Percentiles rank a stretch among this genome's conserved stretches.
phyloP scores from a whole-genome alignment of 345 rosid species.

The Stellera chamaejasme region DNA sequence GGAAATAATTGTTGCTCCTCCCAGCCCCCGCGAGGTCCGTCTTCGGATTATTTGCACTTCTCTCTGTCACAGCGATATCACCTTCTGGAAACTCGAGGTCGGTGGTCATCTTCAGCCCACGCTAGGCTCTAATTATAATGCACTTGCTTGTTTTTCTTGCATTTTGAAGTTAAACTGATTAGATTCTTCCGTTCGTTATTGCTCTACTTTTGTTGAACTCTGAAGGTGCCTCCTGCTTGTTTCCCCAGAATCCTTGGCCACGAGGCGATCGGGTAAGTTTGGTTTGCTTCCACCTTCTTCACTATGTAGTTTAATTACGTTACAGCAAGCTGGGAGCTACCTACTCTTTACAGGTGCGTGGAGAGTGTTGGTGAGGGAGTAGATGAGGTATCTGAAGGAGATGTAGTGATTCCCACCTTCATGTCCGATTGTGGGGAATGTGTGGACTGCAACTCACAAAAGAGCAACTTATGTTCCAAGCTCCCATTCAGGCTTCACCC shows the following conservation, averaged over 20 bases:
- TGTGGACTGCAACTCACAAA: constrained; percentile 54
- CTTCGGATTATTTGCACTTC: constrained; percentile 65
- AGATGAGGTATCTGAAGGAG: constrained; percentile 47
- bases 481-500: constrained; percentile 62
- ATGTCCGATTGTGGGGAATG: constrained; percentile 73
- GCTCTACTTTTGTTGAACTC: no score
- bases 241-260: constrained; percentile 84
- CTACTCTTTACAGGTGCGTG: constrained; percentile 38
- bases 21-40: constrained; percentile 64
- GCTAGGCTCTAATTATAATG: neutral
- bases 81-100: constrained; percentile 73
- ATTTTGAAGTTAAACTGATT: no score
- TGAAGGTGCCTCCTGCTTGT: constrained; percentile 60
- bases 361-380: constrained; percentile 89
- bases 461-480: constrained; percentile 69
- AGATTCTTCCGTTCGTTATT: neutral
- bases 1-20: constrained; percentile 73
- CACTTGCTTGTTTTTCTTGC: neutral
- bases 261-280: constrained; percentile 77
- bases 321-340: no score
- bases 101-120: constrained; percentile 12
- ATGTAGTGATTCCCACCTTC: constrained; percentile 60
- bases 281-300: neutral
- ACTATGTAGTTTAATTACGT: neutral
- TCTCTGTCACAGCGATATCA: constrained; percentile 69